Evolutionary conservation across 768 basidiomycete species (phyloP), one percentile per base, ranked within the genome.

Genomic region (Leucocoprinus sp.): DNA sequence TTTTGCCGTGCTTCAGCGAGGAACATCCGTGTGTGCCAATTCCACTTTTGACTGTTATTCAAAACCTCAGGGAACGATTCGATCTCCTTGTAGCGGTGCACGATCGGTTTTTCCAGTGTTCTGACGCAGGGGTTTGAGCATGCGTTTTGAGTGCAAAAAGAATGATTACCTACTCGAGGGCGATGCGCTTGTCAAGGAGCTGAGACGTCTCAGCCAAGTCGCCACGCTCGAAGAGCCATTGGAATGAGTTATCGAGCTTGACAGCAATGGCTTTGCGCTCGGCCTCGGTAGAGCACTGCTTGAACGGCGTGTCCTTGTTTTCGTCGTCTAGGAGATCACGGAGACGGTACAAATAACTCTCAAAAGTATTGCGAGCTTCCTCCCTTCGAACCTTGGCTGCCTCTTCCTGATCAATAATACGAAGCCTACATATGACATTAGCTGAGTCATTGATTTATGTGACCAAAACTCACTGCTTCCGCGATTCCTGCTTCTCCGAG

Each of bases 341-440:
- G 26, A 96, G 65, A 49, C 83, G 77, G 67, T 99, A 99, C n/a
- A 98, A 64, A 59, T 96, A 96, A 24, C 84, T 79, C 63, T 99
- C 96, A 42, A 99, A 78, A 19, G 76, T 71, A 64, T 99, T 99
- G 23, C 84, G 74, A 2, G 91, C 90, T 60, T 98, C 96, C 56
- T 93, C 93, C 24, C 81, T 81, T 43, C 79, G 78, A 24, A 70
- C 72, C 60, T 89, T 91, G 14, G 80, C 75, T 2, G 71, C 66
- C 65, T 98, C 93, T 44, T 84, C 80, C 5, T 68, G 60, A 53
- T 95, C 88, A 49, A 95, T 71, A 8, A 81, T 78, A 9, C 83
- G 77, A 8, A 99, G 70, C 59, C 93, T 96, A 18, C 17, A 19
- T 31, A 38, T 8, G 21, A 52, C 38, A 38, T 15, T 21, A 43